Evolutionary conservation across 139 green algal species (phyloP).

Genomic region (Spirogloea muscicola): DNA sequence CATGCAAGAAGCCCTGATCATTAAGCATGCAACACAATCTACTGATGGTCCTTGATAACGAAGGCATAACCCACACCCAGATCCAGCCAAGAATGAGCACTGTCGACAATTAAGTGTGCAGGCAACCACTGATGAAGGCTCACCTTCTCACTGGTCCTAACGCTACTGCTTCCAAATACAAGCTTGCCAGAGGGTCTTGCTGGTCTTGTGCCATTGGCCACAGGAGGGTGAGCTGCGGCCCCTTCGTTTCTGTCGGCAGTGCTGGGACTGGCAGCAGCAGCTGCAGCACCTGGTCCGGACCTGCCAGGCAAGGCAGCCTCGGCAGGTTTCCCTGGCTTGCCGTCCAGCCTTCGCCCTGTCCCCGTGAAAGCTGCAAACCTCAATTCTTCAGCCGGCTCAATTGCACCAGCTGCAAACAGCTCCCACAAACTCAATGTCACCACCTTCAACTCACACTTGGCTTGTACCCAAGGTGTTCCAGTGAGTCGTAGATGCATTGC

Average conservation of each 20-base stretch:
- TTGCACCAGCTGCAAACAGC: neutral
- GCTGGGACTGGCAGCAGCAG: neutral
- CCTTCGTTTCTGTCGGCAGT: neutral
- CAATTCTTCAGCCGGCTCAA: slow-evolving; percentile 26
- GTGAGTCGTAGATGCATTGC: neutral
- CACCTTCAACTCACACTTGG: neutral
- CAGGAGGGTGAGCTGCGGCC: neutral
- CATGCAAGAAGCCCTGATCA: neutral
- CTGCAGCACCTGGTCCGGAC: neutral
- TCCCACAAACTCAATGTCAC: neutral
- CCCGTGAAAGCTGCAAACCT: slow-evolving; percentile 30
- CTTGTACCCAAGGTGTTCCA: neutral
- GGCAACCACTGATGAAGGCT: slow-evolving; percentile 5
- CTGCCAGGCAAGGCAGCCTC: neutral
- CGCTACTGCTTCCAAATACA: slow-evolving; percentile 17
- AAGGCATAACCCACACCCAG: too few relatives aligned
- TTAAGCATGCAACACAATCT: too few relatives aligned
- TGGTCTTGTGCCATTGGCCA: too few relatives aligned
- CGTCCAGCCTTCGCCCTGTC: slow-evolving; percentile 25
- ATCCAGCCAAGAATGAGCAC: neutral
- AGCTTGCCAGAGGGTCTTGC: slow-evolving; percentile 6
- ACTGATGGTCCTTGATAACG: too few relatives aligned
- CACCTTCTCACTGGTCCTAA: neutral
- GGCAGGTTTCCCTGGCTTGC: slow-evolving; percentile 10
- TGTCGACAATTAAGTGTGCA: neutral